phyloP scores from a whole-genome alignment of 2,329 filamentous ascomycete species.

The Diaporthe batatas region DNA sequence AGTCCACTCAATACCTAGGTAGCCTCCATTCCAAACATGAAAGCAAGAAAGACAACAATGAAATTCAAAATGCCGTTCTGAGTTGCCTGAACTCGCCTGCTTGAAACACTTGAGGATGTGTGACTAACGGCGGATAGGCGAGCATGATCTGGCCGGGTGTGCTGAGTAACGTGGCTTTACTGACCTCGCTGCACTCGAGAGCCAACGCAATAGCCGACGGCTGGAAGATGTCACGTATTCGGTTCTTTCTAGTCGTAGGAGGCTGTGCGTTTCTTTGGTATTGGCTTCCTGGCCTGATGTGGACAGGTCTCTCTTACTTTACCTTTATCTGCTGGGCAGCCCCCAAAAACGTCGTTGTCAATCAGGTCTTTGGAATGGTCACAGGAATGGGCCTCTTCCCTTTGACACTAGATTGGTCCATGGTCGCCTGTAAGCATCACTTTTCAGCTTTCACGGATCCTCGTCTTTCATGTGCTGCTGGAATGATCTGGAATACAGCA shows the following conservation, averaged over 20 bases:
- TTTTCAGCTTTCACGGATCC: no score
- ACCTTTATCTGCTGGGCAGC: slow-evolving; percentile 73
- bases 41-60: not conserved
- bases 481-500: no score
- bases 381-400: slow-evolving; percentile 73
- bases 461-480: no score
- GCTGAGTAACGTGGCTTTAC: slow-evolving; percentile 54
- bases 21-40: not conserved
- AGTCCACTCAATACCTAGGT: no score
- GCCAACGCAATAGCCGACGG: slow-evolving; percentile 54
- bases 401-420: slow-evolving; percentile 76
- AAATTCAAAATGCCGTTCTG: no score
- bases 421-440: slow-evolving; percentile 45
- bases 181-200: slow-evolving; percentile 54
- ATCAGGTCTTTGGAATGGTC: slow-evolving; percentile 74
- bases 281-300: slow-evolving; percentile 74
- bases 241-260: slow-evolving; percentile 54
- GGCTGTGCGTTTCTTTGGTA: slow-evolving; percentile 66
- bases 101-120: not conserved
- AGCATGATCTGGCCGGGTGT: slow-evolving; percentile 55
- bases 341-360: slow-evolving; percentile 71
- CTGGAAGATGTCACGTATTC: slow-evolving; percentile 55
- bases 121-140: slow-evolving; percentile 42
- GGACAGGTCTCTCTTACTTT: slow-evolving; percentile 72
- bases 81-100: no score